Conservation (phyloP, 805 yeast genomes). For the Ascoidea rubescens region DNA sequence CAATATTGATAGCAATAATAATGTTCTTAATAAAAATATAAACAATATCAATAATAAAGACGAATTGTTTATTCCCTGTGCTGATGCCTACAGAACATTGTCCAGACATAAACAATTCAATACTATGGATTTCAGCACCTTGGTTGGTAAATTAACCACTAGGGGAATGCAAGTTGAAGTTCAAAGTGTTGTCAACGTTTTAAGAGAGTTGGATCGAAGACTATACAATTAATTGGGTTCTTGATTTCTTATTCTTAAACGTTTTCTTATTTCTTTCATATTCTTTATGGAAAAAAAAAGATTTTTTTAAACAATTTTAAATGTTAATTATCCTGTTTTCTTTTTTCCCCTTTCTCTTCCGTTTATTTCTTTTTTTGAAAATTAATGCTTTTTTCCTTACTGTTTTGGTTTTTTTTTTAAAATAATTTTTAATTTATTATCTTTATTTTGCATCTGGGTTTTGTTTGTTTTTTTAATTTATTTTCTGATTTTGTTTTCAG, state of each 20-base stretch:
- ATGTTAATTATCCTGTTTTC: too few species aligned
- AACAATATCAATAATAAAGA: constrained; percentile 3
- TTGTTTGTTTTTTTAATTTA: too few species aligned
- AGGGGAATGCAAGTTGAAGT: constrained; percentile 87
- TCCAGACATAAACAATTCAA: constrained; percentile 70
- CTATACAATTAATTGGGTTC: constrained; percentile 25
- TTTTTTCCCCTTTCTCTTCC: too few species aligned
- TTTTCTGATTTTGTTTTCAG: too few species aligned
- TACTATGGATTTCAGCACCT: constrained; percentile 55
- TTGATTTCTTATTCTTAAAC: not conserved
- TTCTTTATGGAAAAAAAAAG: too few species aligned
- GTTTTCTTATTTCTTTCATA: not conserved
- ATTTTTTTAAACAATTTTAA: too few species aligned
- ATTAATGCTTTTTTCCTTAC: too few species aligned
- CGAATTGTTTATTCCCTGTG: constrained; percentile 67
- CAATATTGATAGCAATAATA: not conserved
- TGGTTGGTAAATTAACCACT: constrained; percentile 65
- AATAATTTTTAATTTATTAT: too few species aligned
- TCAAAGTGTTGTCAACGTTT: constrained; percentile 75
- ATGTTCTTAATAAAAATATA: constrained; percentile 2
- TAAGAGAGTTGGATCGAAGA: constrained; percentile 68
- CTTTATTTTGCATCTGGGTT: too few species aligned
- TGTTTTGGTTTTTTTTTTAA: too few species aligned
- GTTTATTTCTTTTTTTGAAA: too few species aligned
- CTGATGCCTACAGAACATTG: constrained; percentile 81